These are phyloP conservation scores for Domatiomyces globalis DNA, from an alignment of 2,329 filamentous ascomycete species.

Conservation along the genomic window DNA sequence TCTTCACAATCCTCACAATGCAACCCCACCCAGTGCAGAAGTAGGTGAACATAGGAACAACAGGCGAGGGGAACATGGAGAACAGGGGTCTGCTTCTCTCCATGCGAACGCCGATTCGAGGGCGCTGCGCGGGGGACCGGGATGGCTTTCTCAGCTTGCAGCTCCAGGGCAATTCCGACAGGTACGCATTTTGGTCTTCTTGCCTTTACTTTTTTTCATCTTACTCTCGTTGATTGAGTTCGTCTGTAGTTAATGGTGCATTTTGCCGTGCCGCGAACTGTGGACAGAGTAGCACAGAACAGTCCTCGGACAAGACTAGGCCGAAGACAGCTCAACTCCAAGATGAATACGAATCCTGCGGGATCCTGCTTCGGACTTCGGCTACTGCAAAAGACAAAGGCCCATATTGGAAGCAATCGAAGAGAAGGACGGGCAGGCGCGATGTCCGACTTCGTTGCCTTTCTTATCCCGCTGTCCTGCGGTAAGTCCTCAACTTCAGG, in stretches of 20 bases:
- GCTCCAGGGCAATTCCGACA: too few species aligned
- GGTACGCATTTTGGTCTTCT: neutral
- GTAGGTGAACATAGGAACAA: neutral
- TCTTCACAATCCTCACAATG: neutral
- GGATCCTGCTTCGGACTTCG: neutral
- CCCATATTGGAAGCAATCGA: neutral
- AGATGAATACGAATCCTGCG: neutral
- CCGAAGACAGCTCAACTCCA: neutral
- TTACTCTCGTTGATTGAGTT: neutral
- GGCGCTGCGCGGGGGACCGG: too few species aligned
- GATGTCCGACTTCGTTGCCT: neutral
- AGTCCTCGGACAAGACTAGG: neutral
- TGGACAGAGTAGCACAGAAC: neutral
- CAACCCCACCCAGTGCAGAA: neutral
- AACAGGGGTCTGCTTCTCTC: too few species aligned
- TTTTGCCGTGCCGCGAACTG: neutral
- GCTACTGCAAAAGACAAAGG: neutral
- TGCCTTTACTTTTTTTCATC: neutral
- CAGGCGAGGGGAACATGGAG: neutral
- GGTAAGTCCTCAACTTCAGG: too few species aligned
- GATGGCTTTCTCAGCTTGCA: neutral
- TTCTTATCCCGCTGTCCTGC: neutral
- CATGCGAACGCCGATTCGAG: neutral
- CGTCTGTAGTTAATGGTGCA: neutral
- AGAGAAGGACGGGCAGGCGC: neutral